Base-by-base conservation (phyloP, 2,329 filamentous ascomycete genomes). In the Xylaria sp. region DNA sequence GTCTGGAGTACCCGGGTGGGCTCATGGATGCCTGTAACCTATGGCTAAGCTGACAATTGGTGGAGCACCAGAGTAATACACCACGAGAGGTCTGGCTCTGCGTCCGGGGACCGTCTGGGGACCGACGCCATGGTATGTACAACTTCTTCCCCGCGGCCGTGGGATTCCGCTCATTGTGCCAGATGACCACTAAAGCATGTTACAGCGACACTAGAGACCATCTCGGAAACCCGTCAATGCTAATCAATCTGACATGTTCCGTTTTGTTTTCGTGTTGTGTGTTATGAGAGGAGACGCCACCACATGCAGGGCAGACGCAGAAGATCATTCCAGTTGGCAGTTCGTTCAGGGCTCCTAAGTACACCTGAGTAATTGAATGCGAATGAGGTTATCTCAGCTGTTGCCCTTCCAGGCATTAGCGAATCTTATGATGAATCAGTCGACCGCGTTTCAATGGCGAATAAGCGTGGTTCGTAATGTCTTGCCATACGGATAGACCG, bases 191-290 rank as follows among this genome's bases (percentile, higher is more conserved):
- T 54, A 9, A 14, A 47, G 61, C 57, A 57, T 21, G 62, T 51
- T 63, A 58, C 48, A 42, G 32, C 32, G 42, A 55, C 48, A 60
- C 67, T 67, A 63, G 48, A 68, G 30, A 47, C 30, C 14, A 51
- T 47, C 32, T 60, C 64, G 59, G 63, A 34, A 60, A 53, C 30
- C 56, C 45, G 53, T 62, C 48, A 9, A 39, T 56, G 30, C 42
- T 66, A 67, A 62, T 53, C 50, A 32, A 61, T 67, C 64, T 67
- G 60, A 61, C 64, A 57, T 65, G 27, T 67, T 69, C 67, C 67
- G 67, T 69, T 69, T 69, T 69, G 64, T 69, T 69, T 69, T 69
- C 67, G 67, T 69, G 21, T 45, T 24, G 51, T 64, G 64, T 42
- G 36, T 32, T 57, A 64, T 57, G 30, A 61, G 42, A 59, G 32